phyloP scores from a whole-genome alignment of 495 filamentous ascomycete species.

The Clavariopsis aquatica region DNA sequence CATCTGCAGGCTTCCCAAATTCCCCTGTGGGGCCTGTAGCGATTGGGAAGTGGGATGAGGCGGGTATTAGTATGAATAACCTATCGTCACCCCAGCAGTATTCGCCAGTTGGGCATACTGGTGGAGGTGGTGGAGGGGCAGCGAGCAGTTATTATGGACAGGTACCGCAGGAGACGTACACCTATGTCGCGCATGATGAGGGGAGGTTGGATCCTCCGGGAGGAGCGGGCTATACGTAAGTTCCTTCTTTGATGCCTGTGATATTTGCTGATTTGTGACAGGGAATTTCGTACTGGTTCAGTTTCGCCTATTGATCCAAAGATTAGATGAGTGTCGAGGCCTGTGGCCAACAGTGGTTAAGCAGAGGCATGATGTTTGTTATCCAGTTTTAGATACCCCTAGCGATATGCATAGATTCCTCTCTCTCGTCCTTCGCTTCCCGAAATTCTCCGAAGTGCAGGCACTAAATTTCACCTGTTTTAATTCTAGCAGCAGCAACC shows the following conservation, averaged over 20 bases:
- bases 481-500: too few relatives aligned
- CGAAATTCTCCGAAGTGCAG: too few relatives aligned
- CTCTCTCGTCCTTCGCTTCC: too few relatives aligned
- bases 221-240: neutral
- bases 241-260: neutral
- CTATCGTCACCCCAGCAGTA: constrained; percentile 1
- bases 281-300: neutral
- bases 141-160: neutral
- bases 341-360: too few relatives aligned
- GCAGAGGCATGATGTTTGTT: too few relatives aligned
- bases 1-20: neutral
- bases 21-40: neutral
- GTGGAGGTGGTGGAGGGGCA: neutral
- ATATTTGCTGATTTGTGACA: neutral
- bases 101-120: neutral
- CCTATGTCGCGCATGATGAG: neutral
- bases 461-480: too few relatives aligned
- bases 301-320: neutral
- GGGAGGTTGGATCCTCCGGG: neutral
- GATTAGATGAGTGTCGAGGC: neutral
- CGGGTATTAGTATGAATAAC: constrained; percentile 2
- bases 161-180: neutral
- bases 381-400: too few relatives aligned
- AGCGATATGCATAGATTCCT: too few relatives aligned
- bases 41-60: constrained; percentile 1